Percentiles rank a stretch among this genome's conserved stretches.
phyloP scores from a whole-genome alignment of 2,329 filamentous ascomycete genomes.

The Fusarium mangiferae region DNA sequence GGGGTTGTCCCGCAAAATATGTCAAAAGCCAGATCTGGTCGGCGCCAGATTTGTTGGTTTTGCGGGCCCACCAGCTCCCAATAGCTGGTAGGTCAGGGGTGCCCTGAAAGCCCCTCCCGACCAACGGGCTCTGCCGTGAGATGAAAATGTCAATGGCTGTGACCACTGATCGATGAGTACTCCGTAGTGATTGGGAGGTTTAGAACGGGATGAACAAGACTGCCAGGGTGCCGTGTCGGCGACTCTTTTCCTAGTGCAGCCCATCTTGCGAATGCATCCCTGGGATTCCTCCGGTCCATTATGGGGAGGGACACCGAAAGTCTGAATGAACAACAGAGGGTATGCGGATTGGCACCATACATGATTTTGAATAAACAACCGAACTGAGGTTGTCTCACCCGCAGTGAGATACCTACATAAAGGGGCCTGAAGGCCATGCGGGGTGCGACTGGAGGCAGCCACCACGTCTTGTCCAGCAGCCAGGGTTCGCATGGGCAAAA shows the following conservation, averaged over 20 bases:
- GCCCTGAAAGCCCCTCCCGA: slow-evolving; percentile 40
- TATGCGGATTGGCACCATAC: slow-evolving; percentile 37
- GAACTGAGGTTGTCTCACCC: slow-evolving; percentile 37
- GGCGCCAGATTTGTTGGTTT: slow-evolving; percentile 40
- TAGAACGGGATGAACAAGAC: slow-evolving; percentile 1
- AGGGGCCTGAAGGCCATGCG: slow-evolving; percentile 37
- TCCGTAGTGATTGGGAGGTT: slow-evolving; percentile 26
- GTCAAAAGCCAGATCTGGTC: slow-evolving; percentile 47
- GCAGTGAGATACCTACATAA: slow-evolving; percentile 37
- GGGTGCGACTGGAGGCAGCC: slow-evolving; percentile 32
- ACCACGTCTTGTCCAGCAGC: slow-evolving; percentile 23
- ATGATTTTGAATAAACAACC: slow-evolving; percentile 27
- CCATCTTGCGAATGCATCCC: slow-evolving; percentile 48
- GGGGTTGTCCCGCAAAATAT: slow-evolving; percentile 47
- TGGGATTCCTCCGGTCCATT: slow-evolving; percentile 28
- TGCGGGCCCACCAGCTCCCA: slow-evolving; percentile 30
- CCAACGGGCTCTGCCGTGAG: slow-evolving; percentile 41
- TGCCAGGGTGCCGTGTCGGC: slow-evolving; percentile 32
- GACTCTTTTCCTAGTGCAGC: slow-evolving; percentile 48
- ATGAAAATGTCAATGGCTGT: slow-evolving; percentile 29
- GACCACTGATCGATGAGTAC: slow-evolving; percentile 19
- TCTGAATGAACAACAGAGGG: slow-evolving; percentile 25
- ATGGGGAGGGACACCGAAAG: slow-evolving; percentile 25
- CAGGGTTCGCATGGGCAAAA: slow-evolving; percentile 40
- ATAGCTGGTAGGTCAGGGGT: slow-evolving; percentile 37